phyloP scores from a whole-genome alignment of 176 grass and related monocot species.

The Neostapfia colusana region DNA sequence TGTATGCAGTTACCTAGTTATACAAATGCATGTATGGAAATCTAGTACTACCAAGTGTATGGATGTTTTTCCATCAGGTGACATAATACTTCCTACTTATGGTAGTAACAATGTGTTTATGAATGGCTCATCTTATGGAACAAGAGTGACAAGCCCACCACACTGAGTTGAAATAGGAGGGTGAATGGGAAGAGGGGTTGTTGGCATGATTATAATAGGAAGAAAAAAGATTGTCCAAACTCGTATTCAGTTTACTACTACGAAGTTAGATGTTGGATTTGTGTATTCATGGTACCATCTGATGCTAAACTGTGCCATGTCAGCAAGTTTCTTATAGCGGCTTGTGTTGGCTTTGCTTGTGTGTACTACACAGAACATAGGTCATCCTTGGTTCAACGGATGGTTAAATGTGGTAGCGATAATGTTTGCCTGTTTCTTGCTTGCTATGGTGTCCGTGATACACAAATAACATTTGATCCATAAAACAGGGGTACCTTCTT shows the following conservation, averaged over 20 bases:
- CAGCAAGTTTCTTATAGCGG: background rate
- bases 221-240: background rate
- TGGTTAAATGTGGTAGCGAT: constrained; percentile 3
- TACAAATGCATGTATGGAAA: too few relatives aligned
- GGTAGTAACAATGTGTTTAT: too few relatives aligned
- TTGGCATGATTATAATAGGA: background rate
- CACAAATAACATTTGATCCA: background rate
- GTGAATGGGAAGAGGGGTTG: background rate
- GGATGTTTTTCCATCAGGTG: too few relatives aligned
- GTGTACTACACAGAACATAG: background rate
- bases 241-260: background rate
- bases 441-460: background rate
- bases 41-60: background rate
- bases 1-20: too few relatives aligned
- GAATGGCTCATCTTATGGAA: too few relatives aligned
- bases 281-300: background rate
- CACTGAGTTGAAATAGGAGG: background rate
- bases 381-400: background rate
- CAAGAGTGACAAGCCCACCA: too few relatives aligned
- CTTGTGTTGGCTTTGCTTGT: background rate
- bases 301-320: background rate
- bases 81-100: too few relatives aligned
- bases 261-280: background rate
- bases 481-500: background rate
- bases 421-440: background rate